A percentile compares a stretch with the other conserved stretches of the same genome.
Conservation (phyloP, 1,284 basidiomycete genomes). For the Bondarzewia mesenterica region DNA sequence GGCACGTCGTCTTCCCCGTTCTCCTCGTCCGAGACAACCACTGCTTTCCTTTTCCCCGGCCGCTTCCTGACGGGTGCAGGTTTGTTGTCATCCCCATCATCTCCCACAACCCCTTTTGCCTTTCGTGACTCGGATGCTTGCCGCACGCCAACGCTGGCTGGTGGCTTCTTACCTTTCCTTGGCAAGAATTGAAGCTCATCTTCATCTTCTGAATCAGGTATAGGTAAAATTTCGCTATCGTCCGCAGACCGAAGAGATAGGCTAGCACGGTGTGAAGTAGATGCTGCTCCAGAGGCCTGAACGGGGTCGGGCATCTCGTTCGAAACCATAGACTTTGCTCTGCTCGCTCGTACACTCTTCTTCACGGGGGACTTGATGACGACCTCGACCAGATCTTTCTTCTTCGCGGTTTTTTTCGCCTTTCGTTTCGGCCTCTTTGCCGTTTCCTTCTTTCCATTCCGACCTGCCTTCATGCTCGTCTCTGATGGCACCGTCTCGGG, state of each 20-base stretch:
- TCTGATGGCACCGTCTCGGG: conserved; percentile 5
- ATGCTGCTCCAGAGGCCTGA: background rate
- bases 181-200: conserved; percentile 15
- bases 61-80: conserved; percentile 1
- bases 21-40: conserved; percentile 2
- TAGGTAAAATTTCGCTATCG: background rate
- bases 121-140: conserved; percentile 3
- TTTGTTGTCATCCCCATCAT: conserved; percentile 1
- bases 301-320: background rate
- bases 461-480: conserved; percentile 15
- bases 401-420: conserved; percentile 1
- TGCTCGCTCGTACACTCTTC: background rate
- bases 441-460: conserved; percentile 8
- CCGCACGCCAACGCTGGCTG: background rate
- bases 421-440: conserved; percentile 1
- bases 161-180: conserved; percentile 8
- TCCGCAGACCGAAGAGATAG: background rate
- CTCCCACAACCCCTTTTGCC: background rate
- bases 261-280: background rate
- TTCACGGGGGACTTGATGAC: conserved; percentile 10
- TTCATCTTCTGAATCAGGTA: conserved; percentile 14
- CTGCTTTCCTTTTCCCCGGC: background rate
- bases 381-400: conserved; percentile 7
- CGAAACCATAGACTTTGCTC: background rate
- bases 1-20: conserved; percentile 2